phyloP scores from a whole-genome alignment of 306 rosid species.

The Notholithocarpus densiflorus region DNA sequence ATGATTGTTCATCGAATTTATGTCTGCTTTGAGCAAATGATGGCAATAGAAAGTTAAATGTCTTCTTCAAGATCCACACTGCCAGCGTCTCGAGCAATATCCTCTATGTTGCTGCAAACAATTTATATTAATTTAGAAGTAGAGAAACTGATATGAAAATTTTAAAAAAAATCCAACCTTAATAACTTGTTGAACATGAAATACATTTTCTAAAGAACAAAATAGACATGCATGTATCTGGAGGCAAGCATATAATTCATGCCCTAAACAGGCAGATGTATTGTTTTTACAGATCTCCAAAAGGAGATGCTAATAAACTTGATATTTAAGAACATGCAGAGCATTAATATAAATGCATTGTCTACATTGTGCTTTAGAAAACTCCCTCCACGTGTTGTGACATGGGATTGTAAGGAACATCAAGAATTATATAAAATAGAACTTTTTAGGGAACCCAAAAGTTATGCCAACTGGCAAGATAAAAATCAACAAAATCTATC shows the following conservation, averaged over 20 bases:
- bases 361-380: neutral
- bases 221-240: constrained; percentile 10
- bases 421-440: neutral
- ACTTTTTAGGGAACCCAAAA: neutral
- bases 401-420: neutral
- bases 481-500: neutral
- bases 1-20: too few species aligned
- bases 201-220: neutral
- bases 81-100: constrained; percentile 88
- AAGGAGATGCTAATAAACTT: neutral
- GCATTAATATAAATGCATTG: neutral
- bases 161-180: neutral
- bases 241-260: neutral
- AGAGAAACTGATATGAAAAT: constrained; percentile 3
- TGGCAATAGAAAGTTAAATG: constrained; percentile 3
- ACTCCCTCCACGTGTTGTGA: neutral
- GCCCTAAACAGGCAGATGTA: neutral
- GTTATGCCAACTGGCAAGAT: neutral
- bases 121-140: constrained; percentile 1
- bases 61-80: constrained; percentile 86
- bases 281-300: neutral
- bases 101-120: constrained; percentile 89
- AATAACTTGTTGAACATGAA: neutral
- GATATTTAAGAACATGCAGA: neutral
- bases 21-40: too few species aligned